Conservation (phyloP, 495 filamentous ascomycete genomes). For the Penicillium psychrofluorescens region DNA sequence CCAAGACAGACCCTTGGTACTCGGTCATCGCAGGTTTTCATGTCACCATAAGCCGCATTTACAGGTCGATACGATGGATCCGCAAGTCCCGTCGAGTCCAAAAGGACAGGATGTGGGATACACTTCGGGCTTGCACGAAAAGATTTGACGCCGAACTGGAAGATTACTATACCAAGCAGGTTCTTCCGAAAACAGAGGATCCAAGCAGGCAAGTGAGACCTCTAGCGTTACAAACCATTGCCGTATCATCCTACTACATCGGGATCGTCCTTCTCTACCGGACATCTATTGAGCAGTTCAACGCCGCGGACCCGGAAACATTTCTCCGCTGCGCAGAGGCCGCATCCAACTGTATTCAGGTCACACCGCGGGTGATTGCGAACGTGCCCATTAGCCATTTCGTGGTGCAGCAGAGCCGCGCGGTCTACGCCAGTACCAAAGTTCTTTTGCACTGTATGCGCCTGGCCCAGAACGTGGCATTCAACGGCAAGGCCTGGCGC, state of each 20-base stretch:
- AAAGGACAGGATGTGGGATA: not conserved
- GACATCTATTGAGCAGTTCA: constrained; percentile 3
- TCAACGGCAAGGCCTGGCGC: constrained; percentile 4
- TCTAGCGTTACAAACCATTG: constrained; percentile 5
- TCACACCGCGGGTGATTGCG: constrained; percentile 3
- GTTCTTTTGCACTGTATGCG: constrained; percentile 9
- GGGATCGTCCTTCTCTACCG: constrained; percentile 5
- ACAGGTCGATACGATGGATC: constrained; percentile 4
- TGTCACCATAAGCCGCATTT: constrained; percentile 6
- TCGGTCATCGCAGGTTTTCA: constrained; percentile 6
- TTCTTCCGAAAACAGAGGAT: not conserved
- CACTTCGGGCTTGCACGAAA: not conserved
- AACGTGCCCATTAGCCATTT: constrained; percentile 6
- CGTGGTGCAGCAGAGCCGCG: constrained; percentile 6
- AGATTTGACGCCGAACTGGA: constrained; percentile 6
- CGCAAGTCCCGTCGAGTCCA: constrained; percentile 1
- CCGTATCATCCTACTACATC: constrained; percentile 8
- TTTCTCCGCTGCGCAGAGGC: constrained; percentile 9
- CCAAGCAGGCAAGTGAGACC: not conserved
- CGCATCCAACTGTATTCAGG: constrained; percentile 7
- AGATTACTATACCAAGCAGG: constrained; percentile 4
- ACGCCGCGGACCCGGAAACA: constrained; percentile 1
- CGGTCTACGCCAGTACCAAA: constrained; percentile 4
- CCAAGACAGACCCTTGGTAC: constrained; percentile 4
- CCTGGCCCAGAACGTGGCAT: constrained; percentile 3